Percentiles rank a stretch among this genome's conserved stretches.
These are phyloP conservation scores for Coriolopsis trogii DNA, from an alignment of 1,284 basidiomycete genomes.

Conservation along the genomic window DNA sequence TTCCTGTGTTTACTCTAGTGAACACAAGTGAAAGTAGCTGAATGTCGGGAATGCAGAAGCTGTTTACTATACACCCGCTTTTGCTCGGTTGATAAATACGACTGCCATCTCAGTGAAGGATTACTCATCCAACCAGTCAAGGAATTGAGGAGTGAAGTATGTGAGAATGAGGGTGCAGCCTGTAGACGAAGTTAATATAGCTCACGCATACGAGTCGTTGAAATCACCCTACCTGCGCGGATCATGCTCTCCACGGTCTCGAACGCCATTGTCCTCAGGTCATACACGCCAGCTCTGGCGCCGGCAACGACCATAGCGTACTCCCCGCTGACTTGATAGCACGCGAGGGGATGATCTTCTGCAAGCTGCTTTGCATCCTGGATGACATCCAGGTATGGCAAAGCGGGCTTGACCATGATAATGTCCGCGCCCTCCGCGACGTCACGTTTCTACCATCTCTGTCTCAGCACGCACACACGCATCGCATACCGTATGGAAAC, in stretches of 20 bases:
- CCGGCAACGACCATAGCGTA: slow-evolving; percentile 97
- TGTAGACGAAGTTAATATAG: slow-evolving; percentile 29
- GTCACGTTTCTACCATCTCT: slow-evolving; percentile 68
- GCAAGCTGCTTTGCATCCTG: slow-evolving; percentile 85
- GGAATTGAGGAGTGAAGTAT: slow-evolving; percentile 96
- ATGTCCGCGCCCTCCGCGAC: slow-evolving; percentile 95
- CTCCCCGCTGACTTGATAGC: slow-evolving; percentile 97
- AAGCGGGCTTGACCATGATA: slow-evolving; percentile 97
- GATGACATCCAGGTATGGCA: slow-evolving; percentile 97
- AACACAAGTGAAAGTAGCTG: no score
- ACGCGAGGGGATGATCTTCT: slow-evolving; percentile 88
- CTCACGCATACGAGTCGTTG: no score
- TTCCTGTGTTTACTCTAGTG: neutral
- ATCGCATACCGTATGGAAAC: slow-evolving; percentile 33
- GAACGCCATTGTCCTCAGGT: slow-evolving; percentile 90
- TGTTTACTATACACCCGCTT: neutral
- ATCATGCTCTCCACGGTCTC: slow-evolving; percentile 91
- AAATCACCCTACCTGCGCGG: slow-evolving; percentile 88
- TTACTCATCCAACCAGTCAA: slow-evolving; percentile 81
- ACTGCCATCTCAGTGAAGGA: no score
- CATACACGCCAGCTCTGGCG: slow-evolving; percentile 91
- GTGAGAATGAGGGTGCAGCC: slow-evolving; percentile 89
- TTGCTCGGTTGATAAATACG: neutral
- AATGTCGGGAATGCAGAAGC: no score
- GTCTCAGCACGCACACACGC: neutral